Evolutionary conservation across 257 asterid species (phyloP).

Genomic region (Fraxinus anomala): DNA sequence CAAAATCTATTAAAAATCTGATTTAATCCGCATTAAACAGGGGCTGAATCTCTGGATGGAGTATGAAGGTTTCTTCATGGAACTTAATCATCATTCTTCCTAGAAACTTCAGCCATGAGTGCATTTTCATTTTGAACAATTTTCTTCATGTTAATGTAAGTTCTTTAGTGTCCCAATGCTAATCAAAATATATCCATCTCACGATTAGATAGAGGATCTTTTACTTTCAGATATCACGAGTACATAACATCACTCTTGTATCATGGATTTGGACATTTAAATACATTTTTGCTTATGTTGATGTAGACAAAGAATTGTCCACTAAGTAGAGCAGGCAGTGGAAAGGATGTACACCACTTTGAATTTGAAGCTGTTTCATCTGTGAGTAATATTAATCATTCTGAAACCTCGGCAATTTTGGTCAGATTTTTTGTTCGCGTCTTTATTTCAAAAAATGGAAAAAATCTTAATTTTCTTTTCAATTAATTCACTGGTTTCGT

Average conservation of each 20-base stretch:
- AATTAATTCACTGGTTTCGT: conserved; percentile 19
- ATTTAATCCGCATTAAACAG: too few species aligned
- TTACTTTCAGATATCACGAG: conserved; percentile 18
- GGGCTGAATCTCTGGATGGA: not conserved
- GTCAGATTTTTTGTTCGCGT: conserved; percentile 8
- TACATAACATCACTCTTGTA: conserved; percentile 10
- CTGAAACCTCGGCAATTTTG: conserved; percentile 14
- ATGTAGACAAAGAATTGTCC: conserved; percentile 57
- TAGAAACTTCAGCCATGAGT: not conserved
- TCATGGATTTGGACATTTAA: conserved; percentile 9
- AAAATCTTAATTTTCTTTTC: not conserved
- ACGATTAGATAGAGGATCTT: not conserved
- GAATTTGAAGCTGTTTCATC: conserved; percentile 93
- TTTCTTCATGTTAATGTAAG: not conserved
- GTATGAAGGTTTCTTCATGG: not conserved
- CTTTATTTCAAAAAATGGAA: not conserved
- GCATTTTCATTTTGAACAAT: not conserved
- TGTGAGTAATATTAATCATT: conserved; percentile 54
- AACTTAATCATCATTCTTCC: not conserved
- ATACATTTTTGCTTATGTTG: conserved; percentile 22
- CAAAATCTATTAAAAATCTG: too few species aligned
- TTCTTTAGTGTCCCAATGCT: not conserved
- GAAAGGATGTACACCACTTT: conserved; percentile 84
- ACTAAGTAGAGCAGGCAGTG: conserved; percentile 53
- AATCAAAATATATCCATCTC: not conserved